Base-by-base conservation (phyloP, 2,329 filamentous ascomycete genomes). In the Chaetomium olivaceum region DNA sequence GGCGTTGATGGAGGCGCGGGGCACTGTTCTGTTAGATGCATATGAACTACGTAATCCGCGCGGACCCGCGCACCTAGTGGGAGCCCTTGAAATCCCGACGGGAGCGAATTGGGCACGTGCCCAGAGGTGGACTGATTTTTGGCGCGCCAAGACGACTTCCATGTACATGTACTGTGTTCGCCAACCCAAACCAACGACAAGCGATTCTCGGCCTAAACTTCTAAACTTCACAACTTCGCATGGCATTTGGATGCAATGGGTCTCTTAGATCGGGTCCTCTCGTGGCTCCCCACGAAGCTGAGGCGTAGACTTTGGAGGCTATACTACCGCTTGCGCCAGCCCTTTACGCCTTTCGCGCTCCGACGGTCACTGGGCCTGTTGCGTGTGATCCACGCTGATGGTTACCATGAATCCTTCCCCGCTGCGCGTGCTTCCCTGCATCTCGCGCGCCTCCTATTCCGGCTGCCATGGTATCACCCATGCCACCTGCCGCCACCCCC, bases 171-270 rank as follows among this genome's bases (percentile, higher is more conserved):
- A n/a, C n/a, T n/a, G n/a, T n/a, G n/a, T n/a, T n/a, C n/a, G n/a
- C n/a, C n/a, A n/a, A n/a, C 27, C 31, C 31, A 33, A 33, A 11
- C 9, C 29, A 31, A 4, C 31, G 31, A 8, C 31, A 11, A 33
- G 9, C 9, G 31, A 33, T 9, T 33, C 31, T 33, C 31, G 21
- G 23, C 14, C 58, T 51, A 43, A 27, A 59, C 57, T 19, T 59
- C 55, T n/a, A n/a, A 25, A 51, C 58, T 60, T 36, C 43, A 52
- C 58, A 61, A 61, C 58, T 52, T 59, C 43, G 14, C 58, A 61
- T 14, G 36, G n/a, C 58, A 61, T n/a, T 61, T 52, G 27, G 31
- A 39, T 52, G 48, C 48, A 39, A 61, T 61, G 58, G 31, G 14
- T 16, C 48, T 54, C 48, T 52, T 61, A 6, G 58, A 52, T 29